Evolutionary conservation across 2,329 filamentous ascomycete genomes (phyloP).

Genomic region (Sclerotinia nivalis): DNA sequence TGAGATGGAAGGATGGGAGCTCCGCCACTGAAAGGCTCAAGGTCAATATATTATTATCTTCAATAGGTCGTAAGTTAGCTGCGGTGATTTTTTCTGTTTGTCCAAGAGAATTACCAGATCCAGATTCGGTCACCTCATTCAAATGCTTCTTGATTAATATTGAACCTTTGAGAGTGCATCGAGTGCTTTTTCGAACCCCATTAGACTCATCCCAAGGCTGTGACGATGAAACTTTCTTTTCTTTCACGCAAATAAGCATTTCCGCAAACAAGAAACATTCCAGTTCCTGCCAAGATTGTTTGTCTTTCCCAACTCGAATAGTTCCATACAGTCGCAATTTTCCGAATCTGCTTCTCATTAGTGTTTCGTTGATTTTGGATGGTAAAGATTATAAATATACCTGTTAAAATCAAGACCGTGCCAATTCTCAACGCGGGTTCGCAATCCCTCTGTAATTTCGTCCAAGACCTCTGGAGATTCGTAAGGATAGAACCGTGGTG

Average conservation of each 20-base stretch:
- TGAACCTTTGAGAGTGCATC: slow-evolving; percentile 92
- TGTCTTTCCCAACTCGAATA: slow-evolving; percentile 92
- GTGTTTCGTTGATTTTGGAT: not conserved
- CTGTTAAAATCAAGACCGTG: slow-evolving; percentile 90
- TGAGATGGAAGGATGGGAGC: slow-evolving; percentile 89
- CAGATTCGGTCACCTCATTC: slow-evolving; percentile 78
- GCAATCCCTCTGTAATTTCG: slow-evolving; percentile 81
- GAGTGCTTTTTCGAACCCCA: slow-evolving; percentile 62
- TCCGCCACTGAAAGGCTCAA: slow-evolving; percentile 89
- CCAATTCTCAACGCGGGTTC: slow-evolving; percentile 94
- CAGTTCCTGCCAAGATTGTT: slow-evolving; percentile 93
- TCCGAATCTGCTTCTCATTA: slow-evolving; percentile 67
- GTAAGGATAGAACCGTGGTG: slow-evolving; percentile 65
- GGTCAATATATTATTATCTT: slow-evolving; percentile 77
- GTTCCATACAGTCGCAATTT: slow-evolving; percentile 87
- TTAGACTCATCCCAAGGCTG: slow-evolving; percentile 67
- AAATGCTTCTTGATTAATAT: slow-evolving; percentile 98
- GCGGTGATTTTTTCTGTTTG: slow-evolving; percentile 40
- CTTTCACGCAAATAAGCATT: slow-evolving; percentile 99
- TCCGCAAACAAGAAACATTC: slow-evolving; percentile 97
- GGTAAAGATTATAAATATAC: slow-evolving; percentile 45
- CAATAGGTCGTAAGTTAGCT: slow-evolving; percentile 47
- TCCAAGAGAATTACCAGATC: slow-evolving; percentile 47
- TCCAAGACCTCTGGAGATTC: slow-evolving; percentile 77
- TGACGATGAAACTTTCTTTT: slow-evolving; percentile 70